Evolutionary conservation across 768 basidiomycete species (phyloP), one percentile per base, ranked within the genome.

Genomic region (Lepiota venenata): DNA sequence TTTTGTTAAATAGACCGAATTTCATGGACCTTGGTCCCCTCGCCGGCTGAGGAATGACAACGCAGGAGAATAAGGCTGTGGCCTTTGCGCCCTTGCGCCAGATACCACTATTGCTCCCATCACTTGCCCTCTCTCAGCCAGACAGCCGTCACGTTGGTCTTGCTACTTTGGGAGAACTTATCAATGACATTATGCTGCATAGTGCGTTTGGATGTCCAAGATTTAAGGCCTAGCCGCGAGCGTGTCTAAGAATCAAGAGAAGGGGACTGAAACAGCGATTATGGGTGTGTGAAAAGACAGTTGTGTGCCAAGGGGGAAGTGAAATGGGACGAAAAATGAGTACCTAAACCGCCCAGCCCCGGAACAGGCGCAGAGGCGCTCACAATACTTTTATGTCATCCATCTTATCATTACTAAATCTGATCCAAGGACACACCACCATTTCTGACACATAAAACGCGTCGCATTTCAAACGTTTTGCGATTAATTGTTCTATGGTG

Each of bases 21-120:
- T 41, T 40, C 40, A 52, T 52, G 50, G 18, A 52, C 42, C 35
- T 29, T 11, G 41, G 41, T 22, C 29, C 27, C 38, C 42, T 25
- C 25, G 32, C 41, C 18, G 53, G 16, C 29, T 47, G 46, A 29
- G 47, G 11, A 21, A 55, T 40, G 41, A 36, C 29, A 42, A 47
- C 14, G 43, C 41, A 35, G 27, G 52, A 53, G 25, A 46, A 38
- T 21, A 53, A 53, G 45, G 55, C 54, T 49, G 54, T 44, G 50
- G 55, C 37, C n/a, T 52, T 52, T 16, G 14, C 20, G 8, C 11
- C 45, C 18, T n/a, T 16, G 32, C 10, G 15, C 27, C 15, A 22
- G 6, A 14, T 27, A 14, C 16, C 22, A 27, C 36, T 35, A 10
- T n/a, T 25, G 25, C 25, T 5, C 25, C 25, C 45, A 4, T 29